phyloP scores from a whole-genome alignment of 192 early-diverging fungal genomes.

The Rhizophlyctis rosea region DNA sequence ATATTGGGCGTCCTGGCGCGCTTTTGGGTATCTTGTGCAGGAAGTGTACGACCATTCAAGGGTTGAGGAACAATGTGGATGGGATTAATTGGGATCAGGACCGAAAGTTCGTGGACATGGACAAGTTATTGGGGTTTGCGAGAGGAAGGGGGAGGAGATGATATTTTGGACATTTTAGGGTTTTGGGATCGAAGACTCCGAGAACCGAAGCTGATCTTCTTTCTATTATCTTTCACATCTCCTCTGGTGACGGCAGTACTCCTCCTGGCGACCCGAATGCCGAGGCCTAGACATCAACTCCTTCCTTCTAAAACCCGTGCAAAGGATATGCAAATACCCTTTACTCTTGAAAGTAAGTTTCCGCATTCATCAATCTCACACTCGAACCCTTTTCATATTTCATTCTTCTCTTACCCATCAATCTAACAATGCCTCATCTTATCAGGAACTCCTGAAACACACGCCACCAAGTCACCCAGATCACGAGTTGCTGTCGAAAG shows the following conservation, averaged over 20 bases:
- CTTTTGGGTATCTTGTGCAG: slow-evolving; percentile 20
- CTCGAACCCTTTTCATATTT: neutral
- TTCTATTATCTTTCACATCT: slow-evolving; percentile 31
- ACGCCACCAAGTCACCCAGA: slow-evolving; percentile 48
- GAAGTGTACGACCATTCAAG: slow-evolving; percentile 22
- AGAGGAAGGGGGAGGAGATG: too few species aligned
- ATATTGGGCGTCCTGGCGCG: neutral
- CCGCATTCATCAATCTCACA: neutral
- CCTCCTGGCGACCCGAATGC: slow-evolving; percentile 13
- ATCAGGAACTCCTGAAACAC: slow-evolving; percentile 49
- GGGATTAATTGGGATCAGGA: too few species aligned
- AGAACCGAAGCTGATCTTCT: slow-evolving; percentile 42
- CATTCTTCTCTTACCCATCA: neutral
- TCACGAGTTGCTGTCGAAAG: slow-evolving; percentile 35
- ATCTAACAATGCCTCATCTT: neutral
- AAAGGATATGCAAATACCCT: slow-evolving; percentile 60
- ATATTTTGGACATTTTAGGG: too few species aligned
- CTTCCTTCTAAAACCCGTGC: slow-evolving; percentile 49
- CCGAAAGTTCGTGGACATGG: too few species aligned
- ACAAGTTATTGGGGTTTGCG: too few species aligned
- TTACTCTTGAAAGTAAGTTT: slow-evolving; percentile 46
- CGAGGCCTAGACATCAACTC: slow-evolving; percentile 11
- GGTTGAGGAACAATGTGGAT: slow-evolving; percentile 33
- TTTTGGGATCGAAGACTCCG: too few species aligned
- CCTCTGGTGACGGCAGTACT: slow-evolving; percentile 15